Evolutionary conservation across 495 filamentous ascomycete genomes (phyloP).

Genomic region (Trichoderma gamsii): DNA sequence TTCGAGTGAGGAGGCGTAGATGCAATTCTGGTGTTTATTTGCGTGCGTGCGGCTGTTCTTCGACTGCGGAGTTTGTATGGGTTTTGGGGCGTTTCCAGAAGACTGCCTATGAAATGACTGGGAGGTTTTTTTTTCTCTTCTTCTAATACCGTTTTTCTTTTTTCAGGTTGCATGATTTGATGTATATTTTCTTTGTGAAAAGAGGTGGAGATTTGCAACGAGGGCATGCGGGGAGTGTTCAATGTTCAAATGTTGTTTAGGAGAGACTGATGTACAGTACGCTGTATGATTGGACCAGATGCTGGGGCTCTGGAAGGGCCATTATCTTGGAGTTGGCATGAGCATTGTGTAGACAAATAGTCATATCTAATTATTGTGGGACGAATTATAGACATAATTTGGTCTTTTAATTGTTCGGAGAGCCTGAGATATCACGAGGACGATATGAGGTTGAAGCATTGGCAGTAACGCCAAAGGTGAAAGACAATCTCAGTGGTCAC

Average conservation of each 20-base stretch:
- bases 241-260: neutral
- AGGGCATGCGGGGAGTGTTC: neutral
- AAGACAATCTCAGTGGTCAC: no score
- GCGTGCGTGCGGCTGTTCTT: neutral
- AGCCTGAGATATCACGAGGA: no score
- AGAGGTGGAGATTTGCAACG: no score
- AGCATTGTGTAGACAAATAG: neutral
- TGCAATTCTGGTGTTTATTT: neutral
- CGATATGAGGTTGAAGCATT: no score
- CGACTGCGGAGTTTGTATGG: neutral
- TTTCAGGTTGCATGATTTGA: no score
- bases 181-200: no score
- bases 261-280: neutral
- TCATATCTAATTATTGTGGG: neutral
- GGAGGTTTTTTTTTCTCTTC: neutral
- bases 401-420: no score
- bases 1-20: neutral
- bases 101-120: neutral
- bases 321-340: neutral
- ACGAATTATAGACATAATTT: neutral
- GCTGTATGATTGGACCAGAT: neutral
- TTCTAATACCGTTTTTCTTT: neutral
- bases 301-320: neutral
- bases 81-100: neutral
- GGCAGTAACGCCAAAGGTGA: no score